Conservation (phyloP, 2,329 filamentous ascomycete species). For the Aspergillus jensenii region DNA sequence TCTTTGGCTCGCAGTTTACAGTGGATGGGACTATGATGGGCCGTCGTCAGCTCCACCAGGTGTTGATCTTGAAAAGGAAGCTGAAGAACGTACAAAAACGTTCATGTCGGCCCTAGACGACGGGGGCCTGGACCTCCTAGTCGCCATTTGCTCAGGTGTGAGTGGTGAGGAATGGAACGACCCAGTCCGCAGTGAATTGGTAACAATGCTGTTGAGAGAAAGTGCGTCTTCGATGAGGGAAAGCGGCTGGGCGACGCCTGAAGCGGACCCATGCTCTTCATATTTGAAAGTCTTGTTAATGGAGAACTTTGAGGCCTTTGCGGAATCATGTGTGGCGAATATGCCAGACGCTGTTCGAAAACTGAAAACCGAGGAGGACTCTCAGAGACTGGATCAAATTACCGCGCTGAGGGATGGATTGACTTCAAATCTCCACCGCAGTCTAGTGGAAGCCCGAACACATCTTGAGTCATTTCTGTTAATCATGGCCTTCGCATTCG, state of each 20-base stretch:
- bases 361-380: constrained; percentile 84
- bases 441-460: constrained; percentile 47
- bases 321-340: constrained; percentile 91
- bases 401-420: constrained; percentile 46
- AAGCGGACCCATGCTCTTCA: constrained; percentile 67
- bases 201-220: constrained; percentile 79
- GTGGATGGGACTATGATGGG: constrained; percentile 79
- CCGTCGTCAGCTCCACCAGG: constrained; percentile 59
- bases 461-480: constrained; percentile 86
- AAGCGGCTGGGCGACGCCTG: constrained; percentile 66
- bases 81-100: constrained; percentile 67
- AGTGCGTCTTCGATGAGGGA: constrained; percentile 69
- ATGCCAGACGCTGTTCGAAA: constrained; percentile 88
- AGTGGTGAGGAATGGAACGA: constrained; percentile 83
- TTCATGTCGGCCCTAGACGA: constrained; percentile 80
- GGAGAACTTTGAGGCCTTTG: constrained; percentile 80
- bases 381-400: constrained; percentile 59
- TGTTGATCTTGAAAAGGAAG: constrained; percentile 66
- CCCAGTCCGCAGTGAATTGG: constrained; percentile 76
- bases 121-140: constrained; percentile 86
- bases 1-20: constrained; percentile 93
- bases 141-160: constrained; percentile 79
- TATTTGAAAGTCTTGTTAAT: constrained; percentile 73
- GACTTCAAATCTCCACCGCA: constrained; percentile 40
- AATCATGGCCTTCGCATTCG: constrained; percentile 88